Conservation (phyloP, 352 stramenopile genomes). For the Globisporangium spiculum region DNA sequence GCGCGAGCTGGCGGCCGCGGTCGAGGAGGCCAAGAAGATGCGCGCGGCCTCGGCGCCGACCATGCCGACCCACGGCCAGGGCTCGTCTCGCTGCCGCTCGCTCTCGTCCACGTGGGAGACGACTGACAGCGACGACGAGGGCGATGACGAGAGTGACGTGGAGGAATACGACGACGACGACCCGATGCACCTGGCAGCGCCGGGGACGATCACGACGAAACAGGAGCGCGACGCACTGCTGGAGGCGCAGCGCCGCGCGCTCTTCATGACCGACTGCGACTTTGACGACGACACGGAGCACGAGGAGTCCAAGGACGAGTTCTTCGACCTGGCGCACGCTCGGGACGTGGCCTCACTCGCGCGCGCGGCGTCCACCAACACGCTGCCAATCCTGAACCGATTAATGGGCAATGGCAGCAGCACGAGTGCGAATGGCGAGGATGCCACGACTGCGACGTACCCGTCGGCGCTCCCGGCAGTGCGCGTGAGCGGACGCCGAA, state of each 20-base stretch:
- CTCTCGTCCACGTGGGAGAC: slow-evolving; percentile 69
- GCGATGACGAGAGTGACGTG: slow-evolving; percentile 21
- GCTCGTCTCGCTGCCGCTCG: slow-evolving; percentile 39
- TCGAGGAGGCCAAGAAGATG: slow-evolving; percentile 20
- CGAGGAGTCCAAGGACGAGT: slow-evolving; percentile 22
- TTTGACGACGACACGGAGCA: slow-evolving; percentile 38
- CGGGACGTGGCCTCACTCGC: slow-evolving; percentile 13
- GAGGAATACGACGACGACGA: slow-evolving; percentile 33
- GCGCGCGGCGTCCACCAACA: slow-evolving; percentile 14
- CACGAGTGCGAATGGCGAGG: neutral
- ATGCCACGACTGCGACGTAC: slow-evolving; percentile 14
- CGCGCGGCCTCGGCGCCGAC: slow-evolving; percentile 16
- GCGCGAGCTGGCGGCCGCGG: slow-evolving; percentile 8
- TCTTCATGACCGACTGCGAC: slow-evolving; percentile 23
- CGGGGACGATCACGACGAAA: neutral
- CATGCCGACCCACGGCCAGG: slow-evolving; percentile 2
- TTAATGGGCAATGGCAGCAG: neutral
- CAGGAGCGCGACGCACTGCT: neutral
- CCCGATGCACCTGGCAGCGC: neutral
- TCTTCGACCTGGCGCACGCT: slow-evolving; percentile 11
- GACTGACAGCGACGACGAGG: slow-evolving; percentile 38
- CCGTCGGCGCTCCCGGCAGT: slow-evolving; percentile 14
- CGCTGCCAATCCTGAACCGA: slow-evolving; percentile 12
- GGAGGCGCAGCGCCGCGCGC: neutral
- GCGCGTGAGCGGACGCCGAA: slow-evolving; percentile 23